Percentiles rank a stretch among this genome's conserved stretches.
Conservation (phyloP, 1,284 basidiomycete genomes). For the Heterobasidion occidentale region DNA sequence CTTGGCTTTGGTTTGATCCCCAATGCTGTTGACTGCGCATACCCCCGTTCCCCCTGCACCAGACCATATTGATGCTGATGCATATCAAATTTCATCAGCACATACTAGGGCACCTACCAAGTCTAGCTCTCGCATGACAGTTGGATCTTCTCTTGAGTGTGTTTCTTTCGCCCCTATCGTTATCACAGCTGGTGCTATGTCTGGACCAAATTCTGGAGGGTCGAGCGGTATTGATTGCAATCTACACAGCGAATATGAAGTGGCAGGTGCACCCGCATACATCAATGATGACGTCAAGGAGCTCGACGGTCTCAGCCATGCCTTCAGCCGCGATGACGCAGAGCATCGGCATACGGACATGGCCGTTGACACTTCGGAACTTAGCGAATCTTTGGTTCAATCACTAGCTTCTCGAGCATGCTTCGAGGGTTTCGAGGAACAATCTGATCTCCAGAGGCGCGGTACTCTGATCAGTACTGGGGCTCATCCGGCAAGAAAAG, state of each 20-base stretch:
- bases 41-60: too few species aligned
- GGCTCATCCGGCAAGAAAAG: constrained; percentile 35
- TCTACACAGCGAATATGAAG: background rate
- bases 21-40: too few species aligned
- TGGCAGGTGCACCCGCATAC: background rate
- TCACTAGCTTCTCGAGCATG: background rate
- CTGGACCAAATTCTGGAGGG: too few species aligned
- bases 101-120: too few species aligned
- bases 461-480: constrained; percentile 45
- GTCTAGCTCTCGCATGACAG: too few species aligned
- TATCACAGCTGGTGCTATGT: too few species aligned
- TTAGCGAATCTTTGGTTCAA: background rate
- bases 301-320: background rate
- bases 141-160: too few species aligned
- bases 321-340: background rate
- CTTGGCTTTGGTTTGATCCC: too few species aligned
- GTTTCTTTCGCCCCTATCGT: too few species aligned
- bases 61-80: too few species aligned
- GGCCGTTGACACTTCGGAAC: too few species aligned
- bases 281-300: background rate
- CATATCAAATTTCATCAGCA: too few species aligned
- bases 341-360: background rate
- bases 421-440: background rate
- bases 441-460: constrained; percentile 31
- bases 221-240: background rate